Evolutionary conservation across 2,329 filamentous ascomycete species (phyloP), one percentile per base, ranked within the genome.

Genomic region (Aaosphaeria pasadenensis): DNA sequence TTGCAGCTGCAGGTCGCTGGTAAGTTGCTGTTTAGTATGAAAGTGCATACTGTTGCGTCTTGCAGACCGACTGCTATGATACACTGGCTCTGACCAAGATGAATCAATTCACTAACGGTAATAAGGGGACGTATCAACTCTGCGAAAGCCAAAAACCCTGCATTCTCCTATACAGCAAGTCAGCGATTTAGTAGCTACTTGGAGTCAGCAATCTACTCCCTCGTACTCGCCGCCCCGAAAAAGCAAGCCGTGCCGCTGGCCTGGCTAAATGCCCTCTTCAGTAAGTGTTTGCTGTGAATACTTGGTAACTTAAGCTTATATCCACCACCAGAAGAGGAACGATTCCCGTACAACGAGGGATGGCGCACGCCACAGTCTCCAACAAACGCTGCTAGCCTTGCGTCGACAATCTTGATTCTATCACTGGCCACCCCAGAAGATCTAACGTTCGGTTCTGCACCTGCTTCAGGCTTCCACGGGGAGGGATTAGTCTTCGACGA

Each of bases 191-290:
- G 46, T n/a, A 49, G 46, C 7, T 62, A 62, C 43, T 46, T 53
- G 7, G 62, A 66, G 50, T 52, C 57, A 6, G 50, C 54, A 0
- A 45, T 54, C n/a, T 62, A 59, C 43, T 45, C 50, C 35, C 36
- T 43, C 13, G n/a, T 58, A 11, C 49, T 63, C n/a, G 46, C 42
- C 13, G 42, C 60, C 35, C 43, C 55, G 1, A 42, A 42, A 32
- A 54, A 52, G 1, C 50, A 49, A 5, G 55, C 39, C 5, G 48
- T 50, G 5, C 47, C 52, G 6, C 11, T 62, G 28, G 47, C 56
- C 0, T 63, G 44, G 35, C 45, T 65, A n/a, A 57, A 60, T 39
- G 46, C 60, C 7, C 51, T 64, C 13, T 65, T 65, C 45, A 43
- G 62, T 63, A 46, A 51, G 57, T 54, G 1, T 45, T 7, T 39